phyloP scores from a whole-genome alignment of 2,329 filamentous ascomycete species.

The Fusarium temperatum region DNA sequence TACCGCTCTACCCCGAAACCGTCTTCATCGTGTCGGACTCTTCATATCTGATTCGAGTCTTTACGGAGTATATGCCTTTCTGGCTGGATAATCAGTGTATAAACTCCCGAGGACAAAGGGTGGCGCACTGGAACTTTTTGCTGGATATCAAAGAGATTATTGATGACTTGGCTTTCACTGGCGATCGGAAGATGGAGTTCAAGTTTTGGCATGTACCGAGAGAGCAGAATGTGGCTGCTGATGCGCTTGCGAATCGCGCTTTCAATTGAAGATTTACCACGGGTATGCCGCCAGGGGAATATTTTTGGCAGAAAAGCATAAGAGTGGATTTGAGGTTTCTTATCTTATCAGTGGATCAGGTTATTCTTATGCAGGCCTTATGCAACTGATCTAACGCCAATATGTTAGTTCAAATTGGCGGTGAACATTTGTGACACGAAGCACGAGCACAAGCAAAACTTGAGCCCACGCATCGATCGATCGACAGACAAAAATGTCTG shows the following conservation, averaged over 20 bases:
- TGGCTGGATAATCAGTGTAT: background rate
- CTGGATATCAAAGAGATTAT: fast-evolving
- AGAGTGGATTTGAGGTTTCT: too few relatives aligned
- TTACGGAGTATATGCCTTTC: background rate
- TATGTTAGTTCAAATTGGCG: background rate
- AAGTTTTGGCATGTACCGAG: background rate
- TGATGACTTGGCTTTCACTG: background rate
- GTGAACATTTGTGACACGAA: background rate
- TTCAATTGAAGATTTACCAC: background rate
- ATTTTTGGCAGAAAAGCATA: too few relatives aligned
- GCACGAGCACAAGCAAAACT: background rate
- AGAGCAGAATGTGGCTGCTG: background rate
- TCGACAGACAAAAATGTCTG: background rate
- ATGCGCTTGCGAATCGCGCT: background rate
- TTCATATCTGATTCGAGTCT: background rate
- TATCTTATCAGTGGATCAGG: background rate
- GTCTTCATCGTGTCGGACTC: background rate
- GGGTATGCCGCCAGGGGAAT: background rate
- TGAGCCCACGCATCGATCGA: background rate
- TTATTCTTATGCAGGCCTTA: background rate
- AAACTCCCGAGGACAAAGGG: background rate
- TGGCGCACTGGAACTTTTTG: background rate
- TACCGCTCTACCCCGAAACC: fast-evolving
- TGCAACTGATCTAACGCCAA: background rate
- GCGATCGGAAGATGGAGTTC: background rate